Conservation (phyloP, 164 flowering plant genomes). For the Santalum album region DNA sequence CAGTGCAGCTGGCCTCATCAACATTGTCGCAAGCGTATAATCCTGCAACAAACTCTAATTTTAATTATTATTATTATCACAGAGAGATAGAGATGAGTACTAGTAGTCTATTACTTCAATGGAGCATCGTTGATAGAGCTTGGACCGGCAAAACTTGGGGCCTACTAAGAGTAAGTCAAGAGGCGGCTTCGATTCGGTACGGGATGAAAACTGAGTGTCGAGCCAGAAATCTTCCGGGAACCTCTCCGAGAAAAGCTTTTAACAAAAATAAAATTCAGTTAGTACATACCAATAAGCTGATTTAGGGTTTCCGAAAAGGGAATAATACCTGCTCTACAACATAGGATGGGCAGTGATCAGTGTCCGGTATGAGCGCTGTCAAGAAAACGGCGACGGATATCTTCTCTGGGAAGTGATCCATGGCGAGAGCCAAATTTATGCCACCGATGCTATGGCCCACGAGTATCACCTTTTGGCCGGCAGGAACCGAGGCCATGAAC, state of each 20-base stretch:
- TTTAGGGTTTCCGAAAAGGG: no score
- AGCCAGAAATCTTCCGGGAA: slow-evolving; percentile 21
- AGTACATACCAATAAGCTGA: no score
- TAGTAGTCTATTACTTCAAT: slow-evolving; percentile 21
- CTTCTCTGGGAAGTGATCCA: slow-evolving; percentile 21
- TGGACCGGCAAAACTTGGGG: slow-evolving; percentile 16
- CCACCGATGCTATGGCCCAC: slow-evolving; percentile 35
- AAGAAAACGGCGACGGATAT: slow-evolving; percentile 18
- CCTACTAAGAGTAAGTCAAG: slow-evolving; percentile 17
- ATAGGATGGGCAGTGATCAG: background rate
- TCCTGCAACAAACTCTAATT: slow-evolving; percentile 22
- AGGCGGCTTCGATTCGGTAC: slow-evolving; percentile 2
- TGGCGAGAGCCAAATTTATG: slow-evolving; percentile 16
- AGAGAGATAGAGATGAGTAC: background rate
- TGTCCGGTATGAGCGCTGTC: slow-evolving; percentile 6
- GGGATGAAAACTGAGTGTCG: slow-evolving; percentile 28
- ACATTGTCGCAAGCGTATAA: slow-evolving; percentile 14
- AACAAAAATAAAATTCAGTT: background rate
- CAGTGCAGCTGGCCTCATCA: slow-evolving; percentile 16
- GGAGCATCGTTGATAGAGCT: slow-evolving; percentile 27
- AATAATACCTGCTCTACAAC: background rate
- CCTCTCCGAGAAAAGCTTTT: slow-evolving; percentile 6
- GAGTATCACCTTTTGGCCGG: slow-evolving; percentile 22
- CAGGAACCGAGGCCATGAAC: slow-evolving; percentile 22
- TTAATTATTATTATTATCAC: no score